phyloP scores from a whole-genome alignment of 192 early-diverging fungal genomes.

The Helicostylum pulchrum region DNA sequence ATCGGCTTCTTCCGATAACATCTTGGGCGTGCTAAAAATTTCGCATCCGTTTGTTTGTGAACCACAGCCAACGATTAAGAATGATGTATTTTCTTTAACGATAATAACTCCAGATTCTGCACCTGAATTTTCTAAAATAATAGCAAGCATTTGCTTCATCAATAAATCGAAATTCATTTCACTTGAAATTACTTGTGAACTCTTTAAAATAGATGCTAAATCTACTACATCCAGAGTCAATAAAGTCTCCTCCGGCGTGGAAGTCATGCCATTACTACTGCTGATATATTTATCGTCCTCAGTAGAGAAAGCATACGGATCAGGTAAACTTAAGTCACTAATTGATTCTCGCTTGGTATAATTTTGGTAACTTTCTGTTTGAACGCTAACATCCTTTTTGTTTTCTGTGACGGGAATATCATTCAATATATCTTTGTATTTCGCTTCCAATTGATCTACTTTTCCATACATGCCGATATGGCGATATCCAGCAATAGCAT shows the following conservation, averaged over 20 bases:
- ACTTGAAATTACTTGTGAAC: conserved; percentile 39
- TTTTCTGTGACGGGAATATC: neutral
- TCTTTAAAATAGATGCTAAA: conserved; percentile 36
- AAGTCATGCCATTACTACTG: neutral
- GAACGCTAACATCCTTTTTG: conserved; percentile 7
- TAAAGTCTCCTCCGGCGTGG: conserved; percentile 27
- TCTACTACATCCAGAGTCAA: conserved; percentile 36
- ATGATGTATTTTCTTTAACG: conserved; percentile 30
- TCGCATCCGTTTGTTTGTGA: conserved; percentile 27
- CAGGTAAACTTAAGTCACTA: neutral
- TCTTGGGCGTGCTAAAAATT: conserved; percentile 21
- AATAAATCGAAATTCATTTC: conserved; percentile 40
- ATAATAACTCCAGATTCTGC: conserved; percentile 38
- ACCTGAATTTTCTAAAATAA: conserved; percentile 37
- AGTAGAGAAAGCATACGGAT: neutral
- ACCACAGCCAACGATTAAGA: conserved; percentile 28
- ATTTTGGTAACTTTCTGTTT: conserved; percentile 13
- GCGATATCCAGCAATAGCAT: conserved; percentile 17
- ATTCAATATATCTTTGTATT: conserved; percentile 1
- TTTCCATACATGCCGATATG: conserved; percentile 29
- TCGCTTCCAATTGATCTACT: conserved; percentile 13
- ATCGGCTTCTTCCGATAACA: conserved; percentile 26
- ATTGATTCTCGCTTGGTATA: neutral
- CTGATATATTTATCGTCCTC: neutral
- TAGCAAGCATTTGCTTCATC: conserved; percentile 35